Evolutionary conservation across 805 yeast species (phyloP).

Genomic region (Yamadazyma philogaea): DNA sequence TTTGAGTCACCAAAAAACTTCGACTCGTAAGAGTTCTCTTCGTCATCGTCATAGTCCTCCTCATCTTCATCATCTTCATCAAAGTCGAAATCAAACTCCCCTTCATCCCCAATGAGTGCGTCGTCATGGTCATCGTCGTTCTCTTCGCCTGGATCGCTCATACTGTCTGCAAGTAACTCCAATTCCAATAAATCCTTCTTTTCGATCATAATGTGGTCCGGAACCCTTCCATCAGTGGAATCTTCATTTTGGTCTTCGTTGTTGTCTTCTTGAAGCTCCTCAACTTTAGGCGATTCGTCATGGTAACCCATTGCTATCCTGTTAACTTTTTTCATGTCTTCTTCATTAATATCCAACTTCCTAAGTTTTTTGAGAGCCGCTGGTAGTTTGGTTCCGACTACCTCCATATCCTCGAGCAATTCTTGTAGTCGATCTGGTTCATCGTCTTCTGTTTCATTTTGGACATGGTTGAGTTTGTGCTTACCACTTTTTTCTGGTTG

Average conservation of each 20-base stretch:
- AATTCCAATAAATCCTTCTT: conserved; percentile 49
- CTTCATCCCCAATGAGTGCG: conserved; percentile 18
- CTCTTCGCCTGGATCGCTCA: conserved; percentile 25
- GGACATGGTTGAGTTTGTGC: neutral
- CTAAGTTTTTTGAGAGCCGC: conserved; percentile 22
- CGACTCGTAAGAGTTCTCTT: conserved; percentile 25
- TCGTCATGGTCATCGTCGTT: conserved; percentile 22
- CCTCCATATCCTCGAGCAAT: conserved; percentile 35
- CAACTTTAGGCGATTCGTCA: conserved; percentile 7
- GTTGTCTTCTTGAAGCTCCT: neutral
- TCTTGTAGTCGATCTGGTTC: conserved; percentile 28
- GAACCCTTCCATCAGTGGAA: conserved; percentile 6
- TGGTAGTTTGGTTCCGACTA: conserved; percentile 25
- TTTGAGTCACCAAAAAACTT: conserved; percentile 15
- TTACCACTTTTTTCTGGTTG: neutral
- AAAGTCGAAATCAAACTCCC: conserved; percentile 30
- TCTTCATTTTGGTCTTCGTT: conserved; percentile 1
- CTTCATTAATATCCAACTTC: conserved; percentile 21
- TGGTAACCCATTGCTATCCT: conserved; percentile 18
- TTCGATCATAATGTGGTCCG: conserved; percentile 20
- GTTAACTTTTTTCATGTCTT: conserved; percentile 29
- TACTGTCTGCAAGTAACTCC: conserved; percentile 45
- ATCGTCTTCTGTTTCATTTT: conserved; percentile 8
- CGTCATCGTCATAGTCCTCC: conserved; percentile 34
- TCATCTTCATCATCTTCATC: conserved; percentile 23